phyloP scores from a whole-genome alignment of 2,329 filamentous ascomycete genomes.

The Parascedosporium putredinis region DNA sequence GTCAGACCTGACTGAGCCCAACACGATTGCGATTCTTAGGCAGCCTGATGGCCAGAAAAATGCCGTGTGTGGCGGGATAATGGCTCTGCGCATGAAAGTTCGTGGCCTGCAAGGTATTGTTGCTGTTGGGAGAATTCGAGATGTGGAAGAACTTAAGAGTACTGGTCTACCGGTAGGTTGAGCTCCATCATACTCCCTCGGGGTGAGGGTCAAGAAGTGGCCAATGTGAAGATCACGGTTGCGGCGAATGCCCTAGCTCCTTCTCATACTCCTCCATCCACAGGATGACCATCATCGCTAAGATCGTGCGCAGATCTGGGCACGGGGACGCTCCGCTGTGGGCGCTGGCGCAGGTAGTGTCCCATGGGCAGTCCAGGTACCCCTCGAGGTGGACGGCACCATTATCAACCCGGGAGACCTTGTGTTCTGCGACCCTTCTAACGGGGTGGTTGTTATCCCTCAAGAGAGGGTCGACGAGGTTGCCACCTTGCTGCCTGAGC shows the following conservation, averaged over 20 bases:
- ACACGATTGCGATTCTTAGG: slow-evolving; percentile 54
- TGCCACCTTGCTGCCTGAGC: slow-evolving; percentile 45
- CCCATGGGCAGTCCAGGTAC: slow-evolving; percentile 41
- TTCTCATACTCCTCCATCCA: too few species aligned
- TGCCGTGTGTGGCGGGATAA: slow-evolving; percentile 67
- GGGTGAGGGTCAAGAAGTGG: neutral
- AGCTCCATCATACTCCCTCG: neutral
- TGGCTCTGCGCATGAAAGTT: slow-evolving; percentile 58
- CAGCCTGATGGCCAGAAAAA: slow-evolving; percentile 57
- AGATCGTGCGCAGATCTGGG: slow-evolving; percentile 36
- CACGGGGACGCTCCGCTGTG: slow-evolving; percentile 44
- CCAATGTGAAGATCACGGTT: neutral
- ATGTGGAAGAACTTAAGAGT: slow-evolving; percentile 48
- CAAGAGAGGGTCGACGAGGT: slow-evolving; percentile 47
- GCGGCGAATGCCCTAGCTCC: too few species aligned
- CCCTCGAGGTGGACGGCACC: slow-evolving; percentile 32
- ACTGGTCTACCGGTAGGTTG: slow-evolving; percentile 45
- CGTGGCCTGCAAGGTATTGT: slow-evolving; percentile 51
- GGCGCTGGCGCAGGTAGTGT: slow-evolving; percentile 45
- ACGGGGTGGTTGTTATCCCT: slow-evolving; percentile 61
- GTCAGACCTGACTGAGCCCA: slow-evolving; percentile 51
- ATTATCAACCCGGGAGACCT: slow-evolving; percentile 49
- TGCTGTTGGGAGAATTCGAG: slow-evolving; percentile 59
- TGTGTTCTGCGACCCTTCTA: slow-evolving; percentile 57
- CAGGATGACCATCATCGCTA: too few species aligned